Conservation (phyloP, 2,329 filamentous ascomycete species). For the Colletotrichum tamarilloi region DNA sequence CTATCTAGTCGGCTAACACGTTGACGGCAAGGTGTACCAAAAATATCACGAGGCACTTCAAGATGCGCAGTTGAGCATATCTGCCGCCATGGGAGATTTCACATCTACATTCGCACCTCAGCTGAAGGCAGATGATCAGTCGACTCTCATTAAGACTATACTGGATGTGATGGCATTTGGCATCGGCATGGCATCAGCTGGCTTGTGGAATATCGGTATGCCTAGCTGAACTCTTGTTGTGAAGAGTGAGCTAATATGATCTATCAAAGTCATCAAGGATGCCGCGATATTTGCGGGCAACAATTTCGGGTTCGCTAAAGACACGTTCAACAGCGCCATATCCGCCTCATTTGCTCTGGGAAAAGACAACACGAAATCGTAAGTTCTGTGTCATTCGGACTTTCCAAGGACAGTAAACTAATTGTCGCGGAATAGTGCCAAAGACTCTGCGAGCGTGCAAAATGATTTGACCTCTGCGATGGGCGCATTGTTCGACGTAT, state of each 20-base stretch:
- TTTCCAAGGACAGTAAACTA: neutral
- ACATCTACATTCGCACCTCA: neutral
- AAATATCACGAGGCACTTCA: conserved; percentile 22
- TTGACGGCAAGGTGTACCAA: neutral
- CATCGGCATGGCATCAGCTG: neutral
- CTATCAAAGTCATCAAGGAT: neutral
- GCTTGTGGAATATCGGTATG: conserved; percentile 17
- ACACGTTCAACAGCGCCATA: conserved; percentile 2
- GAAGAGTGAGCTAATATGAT: neutral
- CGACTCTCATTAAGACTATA: neutral
- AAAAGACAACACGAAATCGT: conserved; percentile 9
- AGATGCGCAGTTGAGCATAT: conserved; percentile 12
- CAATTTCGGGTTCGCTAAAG: neutral
- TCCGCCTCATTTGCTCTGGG: neutral
- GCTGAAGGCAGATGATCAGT: neutral
- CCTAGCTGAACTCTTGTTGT: too few relatives aligned
- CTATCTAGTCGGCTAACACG: neutral
- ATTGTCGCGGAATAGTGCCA: neutral
- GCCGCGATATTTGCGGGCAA: neutral
- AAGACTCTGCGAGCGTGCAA: neutral
- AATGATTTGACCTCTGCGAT: conserved; percentile 1
- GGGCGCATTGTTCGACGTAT: conserved; percentile 9
- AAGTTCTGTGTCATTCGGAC: neutral
- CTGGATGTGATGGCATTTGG: neutral
- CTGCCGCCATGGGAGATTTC: conserved; percentile 6